phyloP scores from a whole-genome alignment of 768 basidiomycete genomes.

The Erythrobasidium yunnanense region DNA sequence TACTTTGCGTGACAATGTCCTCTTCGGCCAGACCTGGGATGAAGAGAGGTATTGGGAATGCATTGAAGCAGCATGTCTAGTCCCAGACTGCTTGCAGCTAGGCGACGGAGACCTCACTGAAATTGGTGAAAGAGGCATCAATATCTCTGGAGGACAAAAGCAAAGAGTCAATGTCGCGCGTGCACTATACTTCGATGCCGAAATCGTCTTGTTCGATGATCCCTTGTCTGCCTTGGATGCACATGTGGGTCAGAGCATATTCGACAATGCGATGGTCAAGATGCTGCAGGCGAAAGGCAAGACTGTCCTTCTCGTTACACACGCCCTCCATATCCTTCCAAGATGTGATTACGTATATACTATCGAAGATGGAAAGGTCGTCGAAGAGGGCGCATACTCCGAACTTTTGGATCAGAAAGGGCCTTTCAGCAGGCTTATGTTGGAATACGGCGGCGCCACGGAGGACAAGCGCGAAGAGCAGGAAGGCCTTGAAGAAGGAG shows the following conservation, averaged over 20 bases:
- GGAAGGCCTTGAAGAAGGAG: constrained; percentile 41
- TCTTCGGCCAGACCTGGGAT: constrained; percentile 64
- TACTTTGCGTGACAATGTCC: constrained; percentile 68
- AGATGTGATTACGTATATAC: constrained; percentile 76
- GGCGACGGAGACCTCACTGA: constrained; percentile 68
- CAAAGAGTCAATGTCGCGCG: constrained; percentile 78
- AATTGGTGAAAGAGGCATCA: constrained; percentile 66
- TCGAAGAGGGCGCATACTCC: constrained; percentile 66
- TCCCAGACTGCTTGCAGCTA: constrained; percentile 55
- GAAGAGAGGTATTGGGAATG: constrained; percentile 72
- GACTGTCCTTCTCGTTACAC: constrained; percentile 80
- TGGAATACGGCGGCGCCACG: constrained; percentile 57
- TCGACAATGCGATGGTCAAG: constrained; percentile 46
- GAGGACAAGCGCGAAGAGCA: constrained; percentile 46
- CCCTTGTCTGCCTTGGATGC: constrained; percentile 60
- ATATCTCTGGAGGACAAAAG: constrained; percentile 68
- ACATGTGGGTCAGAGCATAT: constrained; percentile 76
- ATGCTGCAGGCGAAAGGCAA: constrained; percentile 46
- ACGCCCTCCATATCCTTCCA: constrained; percentile 79
- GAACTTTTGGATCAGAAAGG: constrained; percentile 58
- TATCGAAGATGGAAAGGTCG: constrained; percentile 62
- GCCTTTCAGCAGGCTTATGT: constrained; percentile 62
- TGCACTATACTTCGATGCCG: constrained; percentile 72
- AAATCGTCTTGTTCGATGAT: constrained; percentile 81
- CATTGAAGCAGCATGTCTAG: constrained; percentile 62